phyloP scores from a whole-genome alignment of 176 grass and related monocot species.

The Avena insularis region DNA sequence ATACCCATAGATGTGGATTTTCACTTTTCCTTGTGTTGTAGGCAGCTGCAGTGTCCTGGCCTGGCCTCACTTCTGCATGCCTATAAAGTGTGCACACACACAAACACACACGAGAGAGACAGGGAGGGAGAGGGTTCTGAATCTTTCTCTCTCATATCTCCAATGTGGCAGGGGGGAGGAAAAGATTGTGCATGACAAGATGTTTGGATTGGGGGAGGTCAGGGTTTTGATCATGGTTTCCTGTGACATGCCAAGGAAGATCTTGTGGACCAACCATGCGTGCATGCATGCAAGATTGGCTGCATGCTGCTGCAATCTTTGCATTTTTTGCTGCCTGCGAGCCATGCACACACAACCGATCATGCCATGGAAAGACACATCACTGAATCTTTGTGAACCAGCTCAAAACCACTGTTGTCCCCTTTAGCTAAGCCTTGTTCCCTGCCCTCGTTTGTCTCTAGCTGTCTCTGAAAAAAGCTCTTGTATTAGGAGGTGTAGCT shows the following conservation, averaged over 20 bases:
- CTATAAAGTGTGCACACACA: conserved; percentile 48
- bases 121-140: conserved; percentile 8
- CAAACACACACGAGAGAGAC: not conserved
- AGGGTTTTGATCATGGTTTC: conserved; percentile 49
- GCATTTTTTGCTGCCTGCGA: conserved; percentile 43
- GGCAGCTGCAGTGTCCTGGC: conserved; percentile 45
- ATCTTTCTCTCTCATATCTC: conserved; percentile 52
- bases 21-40: conserved; percentile 51
- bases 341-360: conserved; percentile 23
- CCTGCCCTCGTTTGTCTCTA: conserved; percentile 67
- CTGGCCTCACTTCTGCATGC: conserved; percentile 57
- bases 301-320: conserved; percentile 48
- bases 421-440: conserved; percentile 52
- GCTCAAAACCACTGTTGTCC: conserved; percentile 52
- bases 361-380: conserved; percentile 71
- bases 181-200: conserved; percentile 66
- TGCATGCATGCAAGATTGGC: conserved; percentile 57
- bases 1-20: conserved; percentile 42
- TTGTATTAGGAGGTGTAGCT: conserved; percentile 1
- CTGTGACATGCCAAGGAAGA: conserved; percentile 66
- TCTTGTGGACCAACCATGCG: conserved; percentile 60
- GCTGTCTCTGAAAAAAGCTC: conserved; percentile 62
- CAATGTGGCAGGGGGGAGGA: conserved; percentile 46
- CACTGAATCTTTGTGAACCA: conserved; percentile 52
- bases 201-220: conserved; percentile 62